These are phyloP conservation scores for Jaltomata sinuosa DNA, from an alignment of 257 asterid genomes.

Conservation along the genomic window DNA sequence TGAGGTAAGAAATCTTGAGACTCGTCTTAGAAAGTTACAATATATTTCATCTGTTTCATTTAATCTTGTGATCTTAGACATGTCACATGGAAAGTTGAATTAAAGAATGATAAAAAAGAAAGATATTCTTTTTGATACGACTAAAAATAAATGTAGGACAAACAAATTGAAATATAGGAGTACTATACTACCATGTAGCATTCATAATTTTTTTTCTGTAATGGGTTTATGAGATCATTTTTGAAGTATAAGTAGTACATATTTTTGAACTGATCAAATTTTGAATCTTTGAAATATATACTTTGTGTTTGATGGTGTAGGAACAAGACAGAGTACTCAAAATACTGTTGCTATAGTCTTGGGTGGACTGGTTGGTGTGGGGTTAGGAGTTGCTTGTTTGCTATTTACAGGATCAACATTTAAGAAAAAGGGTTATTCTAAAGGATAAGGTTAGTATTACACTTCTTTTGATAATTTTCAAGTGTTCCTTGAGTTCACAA, in stretches of 20 bases:
- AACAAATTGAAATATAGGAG: too few species aligned
- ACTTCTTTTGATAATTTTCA: neutral
- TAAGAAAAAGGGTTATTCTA: slow-evolving; percentile 47
- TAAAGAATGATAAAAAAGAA: too few species aligned
- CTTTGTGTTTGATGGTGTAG: slow-evolving; percentile 24
- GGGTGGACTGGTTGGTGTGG: slow-evolving; percentile 69
- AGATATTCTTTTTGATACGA: too few species aligned
- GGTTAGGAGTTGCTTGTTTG: slow-evolving; percentile 55
- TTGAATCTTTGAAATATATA: neutral
- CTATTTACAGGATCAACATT: slow-evolving; percentile 50
- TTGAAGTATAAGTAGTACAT: neutral
- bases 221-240: neutral
- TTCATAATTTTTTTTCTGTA: neutral
- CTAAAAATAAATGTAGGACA: too few species aligned
- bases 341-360: slow-evolving; percentile 65
- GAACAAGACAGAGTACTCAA: slow-evolving; percentile 40
- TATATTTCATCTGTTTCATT: too few species aligned
- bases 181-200: neutral
- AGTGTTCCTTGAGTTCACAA: too few species aligned
- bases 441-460: slow-evolving; percentile 32
- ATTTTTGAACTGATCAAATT: neutral
- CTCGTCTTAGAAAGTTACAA: too few species aligned
- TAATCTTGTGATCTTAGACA: too few species aligned
- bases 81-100: too few species aligned
- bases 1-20: too few species aligned